These are phyloP conservation scores for Candida buenavistaensis DNA, from an alignment of 1,139 yeast species.

Conservation along the genomic window DNA sequence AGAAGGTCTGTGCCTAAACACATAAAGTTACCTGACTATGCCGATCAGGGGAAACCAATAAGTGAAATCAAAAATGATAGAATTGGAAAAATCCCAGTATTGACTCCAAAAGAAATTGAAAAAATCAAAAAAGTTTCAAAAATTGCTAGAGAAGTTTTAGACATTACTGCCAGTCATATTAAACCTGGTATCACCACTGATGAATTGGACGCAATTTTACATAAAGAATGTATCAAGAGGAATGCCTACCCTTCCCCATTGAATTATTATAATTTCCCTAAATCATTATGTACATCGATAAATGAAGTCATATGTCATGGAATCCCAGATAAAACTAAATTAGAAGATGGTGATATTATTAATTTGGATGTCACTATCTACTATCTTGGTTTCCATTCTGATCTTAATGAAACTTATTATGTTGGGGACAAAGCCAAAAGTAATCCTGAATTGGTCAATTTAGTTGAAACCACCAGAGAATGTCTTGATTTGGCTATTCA, in stretches of 20 bases:
- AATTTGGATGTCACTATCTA: constrained; percentile 87
- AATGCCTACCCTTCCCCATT: constrained; percentile 94
- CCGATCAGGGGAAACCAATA: constrained; percentile 73
- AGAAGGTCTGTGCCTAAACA: constrained; percentile 69
- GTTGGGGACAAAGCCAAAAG: constrained; percentile 87
- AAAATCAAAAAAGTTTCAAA: constrained; percentile 72
- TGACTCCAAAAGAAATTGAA: constrained; percentile 65
- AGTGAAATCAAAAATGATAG: constrained; percentile 77
- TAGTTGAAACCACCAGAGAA: constrained; percentile 94
- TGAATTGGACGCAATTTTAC: constrained; percentile 83
- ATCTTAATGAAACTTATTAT: constrained; percentile 93
- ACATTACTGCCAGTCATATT: constrained; percentile 78
- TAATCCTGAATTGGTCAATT: constrained; percentile 74
- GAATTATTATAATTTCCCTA: constrained; percentile 93
- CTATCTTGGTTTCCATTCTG: constrained; percentile 89
- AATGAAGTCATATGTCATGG: constrained; percentile 98
- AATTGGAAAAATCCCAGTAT: constrained; percentile 61
- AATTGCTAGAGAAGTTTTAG: constrained; percentile 85
- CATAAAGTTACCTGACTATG: constrained; percentile 83
- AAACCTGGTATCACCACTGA: constrained; percentile 93
- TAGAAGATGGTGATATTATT: constrained; percentile 92
- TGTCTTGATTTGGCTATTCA: constrained; percentile 81
- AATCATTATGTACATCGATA: constrained; percentile 88
- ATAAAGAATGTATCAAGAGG: constrained; percentile 83
- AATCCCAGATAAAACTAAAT: constrained; percentile 83